Conservation (phyloP, 495 filamentous ascomycete species). For the Hamigera avellanea region DNA sequence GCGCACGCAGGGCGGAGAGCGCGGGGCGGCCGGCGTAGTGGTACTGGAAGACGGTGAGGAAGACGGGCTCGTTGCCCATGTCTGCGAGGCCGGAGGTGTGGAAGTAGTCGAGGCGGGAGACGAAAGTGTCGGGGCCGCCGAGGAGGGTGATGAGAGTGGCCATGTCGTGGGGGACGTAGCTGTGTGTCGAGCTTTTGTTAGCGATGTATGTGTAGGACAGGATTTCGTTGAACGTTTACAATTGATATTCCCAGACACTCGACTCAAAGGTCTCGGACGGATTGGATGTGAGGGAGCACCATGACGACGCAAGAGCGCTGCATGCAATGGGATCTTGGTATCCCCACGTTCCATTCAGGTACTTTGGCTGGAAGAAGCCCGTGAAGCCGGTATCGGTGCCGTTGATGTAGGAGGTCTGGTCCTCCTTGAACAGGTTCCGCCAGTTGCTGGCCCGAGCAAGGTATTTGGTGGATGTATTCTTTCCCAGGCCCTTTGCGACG, state of each 20-base stretch:
- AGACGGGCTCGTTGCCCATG: constrained; percentile 29
- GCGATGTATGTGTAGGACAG: constrained; percentile 2
- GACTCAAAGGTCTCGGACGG: constrained; percentile 48
- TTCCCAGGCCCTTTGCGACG: constrained; percentile 36
- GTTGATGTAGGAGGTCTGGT: constrained; percentile 38
- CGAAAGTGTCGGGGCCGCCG: constrained; percentile 23
- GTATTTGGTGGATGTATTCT: constrained; percentile 39
- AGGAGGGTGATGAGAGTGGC: constrained; percentile 4
- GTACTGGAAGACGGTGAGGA: constrained; percentile 30
- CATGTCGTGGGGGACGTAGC: constrained; percentile 29
- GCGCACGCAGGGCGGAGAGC: constrained; percentile 18
- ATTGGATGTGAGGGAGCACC: constrained; percentile 40
- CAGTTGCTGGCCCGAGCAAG: constrained; percentile 40
- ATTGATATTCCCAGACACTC: constrained; percentile 48
- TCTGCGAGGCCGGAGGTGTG: constrained; percentile 24
- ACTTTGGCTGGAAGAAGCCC: constrained; percentile 20
- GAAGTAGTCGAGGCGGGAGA: constrained; percentile 24
- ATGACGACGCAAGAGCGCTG: constrained; percentile 22
- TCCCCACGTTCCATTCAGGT: constrained; percentile 19
- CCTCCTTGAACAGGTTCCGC: constrained; percentile 39
- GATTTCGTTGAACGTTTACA: constrained; percentile 3
- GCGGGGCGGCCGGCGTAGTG: constrained; percentile 31
- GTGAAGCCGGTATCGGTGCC: constrained; percentile 21
- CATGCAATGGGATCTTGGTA: constrained; percentile 32
- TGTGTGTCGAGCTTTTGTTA: no score